Evolutionary conservation across 495 filamentous ascomycete species (phyloP).

Genomic region (Penicillium riverlandense): DNA sequence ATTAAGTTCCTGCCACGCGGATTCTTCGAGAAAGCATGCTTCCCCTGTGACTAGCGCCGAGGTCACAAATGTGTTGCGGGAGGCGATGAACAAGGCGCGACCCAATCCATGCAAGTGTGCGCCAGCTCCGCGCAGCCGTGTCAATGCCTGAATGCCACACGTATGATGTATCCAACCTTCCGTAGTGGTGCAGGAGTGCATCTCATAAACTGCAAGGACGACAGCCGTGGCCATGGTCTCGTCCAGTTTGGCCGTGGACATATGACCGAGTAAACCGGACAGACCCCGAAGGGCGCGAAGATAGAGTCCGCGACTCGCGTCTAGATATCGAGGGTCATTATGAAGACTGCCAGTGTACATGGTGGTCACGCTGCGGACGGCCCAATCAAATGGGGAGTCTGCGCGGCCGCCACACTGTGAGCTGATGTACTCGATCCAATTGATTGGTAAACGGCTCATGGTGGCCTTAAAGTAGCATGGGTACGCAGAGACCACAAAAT

Average conservation of each 20-base stretch:
- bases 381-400: constrained; percentile 18
- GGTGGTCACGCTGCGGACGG: constrained; percentile 18
- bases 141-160: constrained; percentile 25
- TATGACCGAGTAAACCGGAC: constrained; percentile 7
- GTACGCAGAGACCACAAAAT: constrained; percentile 17
- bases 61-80: constrained; percentile 25
- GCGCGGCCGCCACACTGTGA: constrained; percentile 5
- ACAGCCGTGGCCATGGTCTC: constrained; percentile 21
- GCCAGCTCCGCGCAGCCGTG: constrained; percentile 23
- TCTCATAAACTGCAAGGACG: constrained; percentile 27
- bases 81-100: constrained; percentile 22
- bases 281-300: constrained; percentile 14
- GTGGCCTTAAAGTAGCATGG: constrained; percentile 23
- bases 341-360: constrained; percentile 17
- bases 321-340: constrained; percentile 9
- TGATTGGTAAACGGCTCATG: constrained; percentile 16
- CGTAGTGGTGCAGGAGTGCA: constrained; percentile 22
- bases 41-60: constrained; percentile 19
- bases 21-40: constrained; percentile 24
- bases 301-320: constrained; percentile 16
- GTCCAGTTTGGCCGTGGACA: constrained; percentile 18
- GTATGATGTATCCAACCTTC: constrained; percentile 31
- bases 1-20: constrained; percentile 29
- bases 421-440: constrained; percentile 21
- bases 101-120: constrained; percentile 26